These are phyloP conservation scores for Fusarium sp. DNA, from an alignment of 2,329 filamentous ascomycete genomes.

Conservation along the genomic window DNA sequence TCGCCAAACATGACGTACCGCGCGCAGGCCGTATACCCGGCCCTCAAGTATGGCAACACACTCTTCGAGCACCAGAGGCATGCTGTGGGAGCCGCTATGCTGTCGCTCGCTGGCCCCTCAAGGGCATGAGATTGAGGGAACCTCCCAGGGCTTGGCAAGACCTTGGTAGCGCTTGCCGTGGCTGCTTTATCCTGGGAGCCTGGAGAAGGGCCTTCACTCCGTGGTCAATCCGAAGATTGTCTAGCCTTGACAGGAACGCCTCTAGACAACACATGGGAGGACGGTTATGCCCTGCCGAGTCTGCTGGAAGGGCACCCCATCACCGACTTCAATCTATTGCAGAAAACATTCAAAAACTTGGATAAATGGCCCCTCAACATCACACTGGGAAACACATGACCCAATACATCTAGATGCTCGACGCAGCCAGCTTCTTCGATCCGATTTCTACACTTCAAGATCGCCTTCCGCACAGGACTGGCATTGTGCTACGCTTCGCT, in stretches of 20 bases:
- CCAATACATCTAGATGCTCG: background rate
- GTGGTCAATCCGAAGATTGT: background rate
- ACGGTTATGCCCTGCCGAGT: background rate
- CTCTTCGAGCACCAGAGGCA: background rate
- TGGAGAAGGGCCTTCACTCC: background rate
- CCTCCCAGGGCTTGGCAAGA: background rate
- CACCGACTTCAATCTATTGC: background rate
- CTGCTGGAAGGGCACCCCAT: background rate
- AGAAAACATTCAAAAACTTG: background rate
- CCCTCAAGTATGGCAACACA: too few species aligned
- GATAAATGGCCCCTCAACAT: background rate
- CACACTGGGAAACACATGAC: too few species aligned
- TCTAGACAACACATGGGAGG: background rate
- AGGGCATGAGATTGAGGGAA: background rate
- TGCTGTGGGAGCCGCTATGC: background rate
- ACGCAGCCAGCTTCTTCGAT: background rate
- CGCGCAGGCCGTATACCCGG: too few species aligned
- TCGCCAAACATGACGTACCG: background rate
- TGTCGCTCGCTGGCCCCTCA: background rate
- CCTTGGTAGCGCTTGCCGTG: background rate
- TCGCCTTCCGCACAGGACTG: background rate
- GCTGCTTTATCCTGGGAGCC: background rate
- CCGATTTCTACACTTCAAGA: background rate
- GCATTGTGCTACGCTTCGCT: background rate
- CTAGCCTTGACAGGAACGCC: background rate